These are phyloP conservation scores for Mrakia hoshinonis DNA, from an alignment of 768 basidiomycete genomes.

Conservation along the genomic window DNA sequence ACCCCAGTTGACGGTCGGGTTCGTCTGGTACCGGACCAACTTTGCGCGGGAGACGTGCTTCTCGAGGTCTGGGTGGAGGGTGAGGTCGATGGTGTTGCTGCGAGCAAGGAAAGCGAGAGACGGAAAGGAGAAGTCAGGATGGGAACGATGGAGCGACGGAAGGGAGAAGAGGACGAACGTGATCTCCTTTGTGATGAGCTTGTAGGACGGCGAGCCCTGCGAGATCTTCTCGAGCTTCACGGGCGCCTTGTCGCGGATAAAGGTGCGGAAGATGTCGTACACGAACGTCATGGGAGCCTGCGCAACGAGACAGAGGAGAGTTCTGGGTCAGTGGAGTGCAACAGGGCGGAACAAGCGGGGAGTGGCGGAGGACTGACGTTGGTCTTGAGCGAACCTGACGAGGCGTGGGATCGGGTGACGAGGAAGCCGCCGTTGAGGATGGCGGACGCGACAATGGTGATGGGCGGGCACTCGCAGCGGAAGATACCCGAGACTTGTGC, in stretches of 20 bases:
- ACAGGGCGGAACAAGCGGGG: neutral
- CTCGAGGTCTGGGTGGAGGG: constrained; percentile 57
- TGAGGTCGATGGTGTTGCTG: constrained; percentile 56
- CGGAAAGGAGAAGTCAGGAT: neutral
- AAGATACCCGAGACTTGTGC: constrained; percentile 68
- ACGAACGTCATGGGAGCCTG: constrained; percentile 54
- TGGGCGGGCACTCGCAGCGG: constrained; percentile 66
- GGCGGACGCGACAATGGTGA: constrained; percentile 74
- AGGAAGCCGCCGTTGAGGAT: constrained; percentile 74
- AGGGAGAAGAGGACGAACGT: constrained; percentile 12
- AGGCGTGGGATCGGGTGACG: constrained; percentile 85
- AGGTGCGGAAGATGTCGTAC: constrained; percentile 76
- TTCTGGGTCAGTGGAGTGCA: neutral
- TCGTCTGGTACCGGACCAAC: constrained; percentile 68
- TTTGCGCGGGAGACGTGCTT: constrained; percentile 59
- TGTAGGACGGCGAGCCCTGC: constrained; percentile 59
- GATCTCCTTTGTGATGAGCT: constrained; percentile 40
- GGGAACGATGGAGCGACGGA: neutral
- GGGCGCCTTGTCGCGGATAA: constrained; percentile 63
- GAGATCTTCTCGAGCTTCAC: constrained; percentile 76
- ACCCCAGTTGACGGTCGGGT: constrained; percentile 89
- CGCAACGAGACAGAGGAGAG: neutral
- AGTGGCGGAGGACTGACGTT: constrained; percentile 43
- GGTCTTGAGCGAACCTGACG: constrained; percentile 83
- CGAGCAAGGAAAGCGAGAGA: constrained; percentile 19